Evolutionary conservation across 1,284 basidiomycete species (phyloP).

Genomic region (Cutaneotrichosporon sp.): DNA sequence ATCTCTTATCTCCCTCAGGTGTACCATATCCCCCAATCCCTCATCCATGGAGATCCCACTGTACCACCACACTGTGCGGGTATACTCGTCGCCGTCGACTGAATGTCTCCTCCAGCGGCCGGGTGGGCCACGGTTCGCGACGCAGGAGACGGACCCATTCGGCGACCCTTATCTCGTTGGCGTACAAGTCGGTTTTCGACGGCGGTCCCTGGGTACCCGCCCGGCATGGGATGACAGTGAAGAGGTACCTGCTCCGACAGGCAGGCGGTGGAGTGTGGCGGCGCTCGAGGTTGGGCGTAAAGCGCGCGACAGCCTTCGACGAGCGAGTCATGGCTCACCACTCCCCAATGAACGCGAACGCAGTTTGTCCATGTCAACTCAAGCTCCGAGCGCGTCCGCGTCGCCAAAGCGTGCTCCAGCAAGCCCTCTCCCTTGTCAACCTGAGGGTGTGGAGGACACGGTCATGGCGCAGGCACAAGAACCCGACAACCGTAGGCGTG

Average conservation of each 20-base stretch:
- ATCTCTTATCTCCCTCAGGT: neutral
- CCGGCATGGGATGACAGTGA: neutral
- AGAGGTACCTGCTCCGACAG: neutral
- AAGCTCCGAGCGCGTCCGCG: neutral
- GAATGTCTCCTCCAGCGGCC: constrained; percentile 1
- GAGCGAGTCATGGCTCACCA: neutral
- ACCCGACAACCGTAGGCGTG: neutral
- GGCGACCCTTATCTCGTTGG: constrained; percentile 5
- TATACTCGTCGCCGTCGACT: neutral
- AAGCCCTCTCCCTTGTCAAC: neutral
- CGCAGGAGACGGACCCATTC: constrained; percentile 4
- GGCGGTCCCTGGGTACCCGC: constrained; percentile 1
- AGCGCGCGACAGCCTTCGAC: neutral
- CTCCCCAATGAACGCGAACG: neutral
- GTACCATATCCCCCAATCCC: neutral
- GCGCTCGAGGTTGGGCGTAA: neutral
- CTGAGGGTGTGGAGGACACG: neutral
- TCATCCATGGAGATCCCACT: neutral
- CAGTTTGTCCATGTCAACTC: neutral
- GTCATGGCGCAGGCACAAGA: neutral
- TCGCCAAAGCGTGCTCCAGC: neutral
- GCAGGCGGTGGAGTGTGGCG: neutral
- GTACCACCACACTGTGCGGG: neutral
- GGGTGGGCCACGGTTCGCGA: constrained; percentile 4
- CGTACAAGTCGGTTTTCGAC: constrained; percentile 6